A percentile compares a stretch with the other conserved stretches of the same genome.
Conservation (phyloP, 192 early-diverging fungal genomes). For the Coemansia sp. region DNA sequence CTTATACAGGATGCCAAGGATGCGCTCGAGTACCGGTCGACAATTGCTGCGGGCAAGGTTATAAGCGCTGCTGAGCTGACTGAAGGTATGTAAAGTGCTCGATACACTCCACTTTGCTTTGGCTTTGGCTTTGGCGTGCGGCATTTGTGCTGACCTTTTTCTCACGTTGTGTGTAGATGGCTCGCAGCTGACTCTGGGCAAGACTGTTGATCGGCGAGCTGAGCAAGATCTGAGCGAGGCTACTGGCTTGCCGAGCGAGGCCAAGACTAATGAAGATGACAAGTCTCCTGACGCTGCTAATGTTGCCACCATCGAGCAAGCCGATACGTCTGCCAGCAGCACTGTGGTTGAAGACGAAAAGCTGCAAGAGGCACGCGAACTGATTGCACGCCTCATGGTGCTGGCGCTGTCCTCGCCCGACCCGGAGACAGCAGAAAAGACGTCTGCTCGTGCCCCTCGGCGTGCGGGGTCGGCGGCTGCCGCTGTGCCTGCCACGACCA, state of each 20-base stretch:
- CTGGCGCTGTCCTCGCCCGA: slow-evolving; percentile 42
- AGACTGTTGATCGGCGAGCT: slow-evolving; percentile 1
- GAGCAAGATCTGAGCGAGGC: not conserved
- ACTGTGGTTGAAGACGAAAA: slow-evolving; percentile 5
- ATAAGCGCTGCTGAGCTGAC: slow-evolving; percentile 47
- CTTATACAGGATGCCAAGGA: slow-evolving; percentile 54
- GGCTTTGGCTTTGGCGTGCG: too few relatives aligned
- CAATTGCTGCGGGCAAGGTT: slow-evolving; percentile 48
- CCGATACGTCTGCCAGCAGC: not conserved
- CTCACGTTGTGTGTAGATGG: slow-evolving; percentile 13
- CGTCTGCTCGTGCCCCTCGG: slow-evolving; percentile 25
- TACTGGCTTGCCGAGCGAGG: not conserved
- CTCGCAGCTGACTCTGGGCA: slow-evolving; percentile 37
- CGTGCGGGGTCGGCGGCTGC: slow-evolving; percentile 14
- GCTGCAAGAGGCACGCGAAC: slow-evolving; percentile 46
- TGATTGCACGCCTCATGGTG: slow-evolving; percentile 50
- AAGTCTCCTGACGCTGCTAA: not conserved
- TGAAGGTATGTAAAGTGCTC: slow-evolving; percentile 27
- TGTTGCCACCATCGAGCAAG: not conserved
- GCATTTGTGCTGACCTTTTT: not conserved
- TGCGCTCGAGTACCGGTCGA: slow-evolving; percentile 52
- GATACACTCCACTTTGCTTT: too few relatives aligned
- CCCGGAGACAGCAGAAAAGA: slow-evolving; percentile 18
- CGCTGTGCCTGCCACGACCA: slow-evolving; percentile 3
- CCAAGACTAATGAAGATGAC: slow-evolving; percentile 6